Base-by-base conservation (phyloP, 495 filamentous ascomycete species). In the Bathelium albidoporum region DNA sequence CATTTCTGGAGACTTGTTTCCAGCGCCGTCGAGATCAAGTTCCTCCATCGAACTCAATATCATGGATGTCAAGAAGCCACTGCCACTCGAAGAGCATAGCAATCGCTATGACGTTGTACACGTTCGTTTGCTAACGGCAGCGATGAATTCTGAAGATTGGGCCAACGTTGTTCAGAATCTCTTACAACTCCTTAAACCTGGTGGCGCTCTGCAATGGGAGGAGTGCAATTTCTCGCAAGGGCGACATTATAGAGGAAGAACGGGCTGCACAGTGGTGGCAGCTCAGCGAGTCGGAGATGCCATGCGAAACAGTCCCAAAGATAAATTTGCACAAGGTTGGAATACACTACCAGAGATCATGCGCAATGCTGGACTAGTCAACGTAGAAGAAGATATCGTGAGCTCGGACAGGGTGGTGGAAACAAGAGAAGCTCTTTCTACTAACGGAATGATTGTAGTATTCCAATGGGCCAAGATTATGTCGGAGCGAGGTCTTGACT, bases 321-420 rank as follows among this genome's bases (percentile, higher is more conserved):
- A 49, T 4, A 49, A 49, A 20, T 49, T 49, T 20, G 36, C 34
- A 7, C 16, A 36, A 9, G 32, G 22, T 24, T 36, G 59, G 22
- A 61, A 32, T 32, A 61, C 49, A 24, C 53, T 64, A 2, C 26
- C n/a, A 22, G 7, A 32, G 52, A 59, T 32, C 10, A 34, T 64
- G 26, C 32, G 26, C 14, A 9, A 36, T 11, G 62, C 62, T 7
- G 63, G 63, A 2, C 43, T 65, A 26, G 14, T 28, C 12, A 22
- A 61, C 41, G 28, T 32, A 2, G 58, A 43, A 18, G 49, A 59
- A 31, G 22, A 64, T 61, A 24, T 58, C 28, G n/a, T 59, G n/a
- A 60, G 52, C 18, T 64, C 62, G 52, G 62, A 64, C n/a, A 52
- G 62, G 36, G 52, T 59, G 2, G 24, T 34, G 31, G 52, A 64